Evolutionary conservation across 148 eudicot species (phyloP), one percentile per base, ranked within the genome.

Genomic region (Euryodendron excelsum): DNA sequence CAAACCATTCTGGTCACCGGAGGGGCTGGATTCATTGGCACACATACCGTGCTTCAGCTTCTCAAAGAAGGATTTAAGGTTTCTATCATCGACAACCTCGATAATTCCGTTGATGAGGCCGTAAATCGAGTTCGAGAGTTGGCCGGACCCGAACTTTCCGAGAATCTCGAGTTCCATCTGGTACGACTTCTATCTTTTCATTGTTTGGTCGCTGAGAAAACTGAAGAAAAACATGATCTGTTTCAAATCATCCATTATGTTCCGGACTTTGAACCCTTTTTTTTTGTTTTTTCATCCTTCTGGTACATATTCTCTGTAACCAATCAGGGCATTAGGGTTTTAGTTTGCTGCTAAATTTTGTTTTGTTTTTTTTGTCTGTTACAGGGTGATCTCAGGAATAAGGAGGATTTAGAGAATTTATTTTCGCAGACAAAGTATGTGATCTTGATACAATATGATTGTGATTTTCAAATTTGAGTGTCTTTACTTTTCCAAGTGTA

Each of bases 361-460:
- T 56, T 65, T 80, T 47, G 10, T 12, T 77, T 76, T 67, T 78
- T 23, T 52, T 60, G 75, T 56, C 1, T 11, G 44, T 74, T 81
- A 76, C 87, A 94, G 98, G 97, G 97, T 66, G 98, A 94, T 86
- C 86, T 94, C 67, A 85, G 95, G 66, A 92, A 88, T 66, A 82
- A 76, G 68, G 88, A 91, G 69, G 97, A 94, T 80, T 72, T 91
- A 80, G 98, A 92, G 89, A 91, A 86, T 84, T 78, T 92, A 4
- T 94, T 94, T 83, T 87, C 97, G 18, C 33, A 50, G 69, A 67
- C 74, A 47, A 88, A 80, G 98, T 94, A 88, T 60, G 90, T 59
- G 27, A 30, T 18, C 53, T 44, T 45, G 18, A 17, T 5, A 25
- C 50, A 15, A 21, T 27, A 5, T 81, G 28, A 15, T 72, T 55